Base-by-base conservation (phyloP, 202 grass and related monocot species). In the Schoenoplectus tabernaemontani region DNA sequence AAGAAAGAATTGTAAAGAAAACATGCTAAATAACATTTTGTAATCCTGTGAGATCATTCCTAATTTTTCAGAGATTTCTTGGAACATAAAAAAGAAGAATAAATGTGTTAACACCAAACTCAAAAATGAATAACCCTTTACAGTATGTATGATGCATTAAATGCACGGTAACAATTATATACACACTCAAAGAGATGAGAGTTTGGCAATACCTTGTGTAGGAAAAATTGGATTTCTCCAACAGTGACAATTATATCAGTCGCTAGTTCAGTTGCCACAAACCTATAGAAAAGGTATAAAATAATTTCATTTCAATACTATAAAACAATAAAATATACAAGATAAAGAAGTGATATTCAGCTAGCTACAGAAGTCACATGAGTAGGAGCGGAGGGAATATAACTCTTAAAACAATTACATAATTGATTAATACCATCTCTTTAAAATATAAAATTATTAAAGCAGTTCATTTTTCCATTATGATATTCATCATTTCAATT, bases 241-340 rank as follows among this genome's bases (percentile, higher is more conserved):
- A 96, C 63, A 9, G 83, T 88, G 66, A 99, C 82, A 84, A 91
- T 79, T 70, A 96, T 84, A 37, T 99, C 96, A 37, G 96, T 91
- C 42, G 90, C 90, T 69, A 99, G 60, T 79, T 99, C 96, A 26
- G 96, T 91, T 56, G 92, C 90, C 84, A 99, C 90, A 87, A 93
- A 96, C 85, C 96, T 99, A 93, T 83, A 87, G 82, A n/a, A 93
- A 62, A n/a, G 75, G 28, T 30, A 48, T 43, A 51, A 78, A 53
- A 80, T n/a, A 80, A 64, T n/a, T 32, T 61, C 37, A 32, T 47
- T 80, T 23, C 19, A 80, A 63, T 47, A 46, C 61, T 33, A 42
- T 53, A 65, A 60, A 50, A 75, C 54, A 65, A 64, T 50, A 80
- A 78, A 64, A 23, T 48, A 61, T 23, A 50, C 23, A 80, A 62